Evolutionary conservation across 2,329 filamentous ascomycete species (phyloP).

Genomic region (Thielaviopsis musarum): DNA sequence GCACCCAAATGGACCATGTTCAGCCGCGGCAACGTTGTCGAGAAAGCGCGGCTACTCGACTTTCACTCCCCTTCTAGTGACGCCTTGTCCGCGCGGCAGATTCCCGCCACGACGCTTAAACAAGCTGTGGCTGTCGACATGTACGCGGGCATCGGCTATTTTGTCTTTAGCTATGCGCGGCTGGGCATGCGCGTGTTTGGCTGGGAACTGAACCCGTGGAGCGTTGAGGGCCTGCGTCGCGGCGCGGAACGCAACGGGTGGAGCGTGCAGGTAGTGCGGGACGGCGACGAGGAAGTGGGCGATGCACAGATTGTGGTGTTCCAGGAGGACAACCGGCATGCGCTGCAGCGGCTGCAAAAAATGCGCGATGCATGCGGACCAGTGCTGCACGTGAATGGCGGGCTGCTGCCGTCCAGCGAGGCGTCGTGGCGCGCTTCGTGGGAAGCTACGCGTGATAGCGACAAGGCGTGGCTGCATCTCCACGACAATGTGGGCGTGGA

Average conservation of each 20-base stretch:
- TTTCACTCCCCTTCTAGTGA: constrained; percentile 21
- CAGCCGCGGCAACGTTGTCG: constrained; percentile 72
- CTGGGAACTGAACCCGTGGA: constrained; percentile 86
- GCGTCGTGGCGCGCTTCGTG: constrained; percentile 35
- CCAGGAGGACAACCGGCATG: constrained; percentile 47
- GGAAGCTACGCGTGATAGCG: constrained; percentile 23
- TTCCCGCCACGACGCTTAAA: neutral
- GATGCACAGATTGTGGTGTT: constrained; percentile 47
- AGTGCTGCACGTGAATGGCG: constrained; percentile 45
- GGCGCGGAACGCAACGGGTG: constrained; percentile 58
- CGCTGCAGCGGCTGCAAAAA: constrained; percentile 25
- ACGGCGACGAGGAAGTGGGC: constrained; percentile 20
- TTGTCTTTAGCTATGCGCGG: constrained; percentile 66
- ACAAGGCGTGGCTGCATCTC: constrained; percentile 42
- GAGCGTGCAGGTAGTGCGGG: constrained; percentile 36
- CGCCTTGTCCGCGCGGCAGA: neutral
- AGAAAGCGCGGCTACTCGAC: constrained; percentile 60
- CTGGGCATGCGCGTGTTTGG: constrained; percentile 60
- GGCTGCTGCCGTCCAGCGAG: constrained; percentile 42
- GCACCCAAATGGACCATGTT: constrained; percentile 90
- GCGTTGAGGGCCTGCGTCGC: constrained; percentile 62
- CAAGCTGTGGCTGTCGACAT: constrained; percentile 47
- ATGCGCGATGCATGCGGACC: constrained; percentile 18
- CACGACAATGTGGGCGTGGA: constrained; percentile 46
- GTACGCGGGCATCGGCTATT: constrained; percentile 89